A percentile compares a stretch with the other conserved stretches of the same genome.
phyloP scores from a whole-genome alignment of 1,284 basidiomycete genomes.

The Cryptococcus wingfieldii region DNA sequence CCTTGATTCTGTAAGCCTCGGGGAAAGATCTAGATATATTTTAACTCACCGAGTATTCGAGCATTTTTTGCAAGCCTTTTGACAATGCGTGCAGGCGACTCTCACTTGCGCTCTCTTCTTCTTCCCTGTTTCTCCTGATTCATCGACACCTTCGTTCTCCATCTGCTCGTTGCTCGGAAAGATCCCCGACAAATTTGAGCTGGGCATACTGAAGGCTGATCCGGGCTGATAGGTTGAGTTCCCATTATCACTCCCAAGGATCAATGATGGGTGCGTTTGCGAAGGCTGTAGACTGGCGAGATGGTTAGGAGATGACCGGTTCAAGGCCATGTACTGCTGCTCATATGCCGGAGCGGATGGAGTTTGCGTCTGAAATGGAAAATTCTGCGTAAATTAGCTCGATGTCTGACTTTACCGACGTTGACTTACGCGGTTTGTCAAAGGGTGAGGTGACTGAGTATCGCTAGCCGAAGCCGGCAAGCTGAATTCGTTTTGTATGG shows the following conservation, averaged over 20 bases:
- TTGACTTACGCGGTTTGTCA: neutral
- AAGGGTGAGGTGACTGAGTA: neutral
- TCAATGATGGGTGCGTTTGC: too few relatives aligned
- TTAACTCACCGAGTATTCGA: constrained; percentile 38
- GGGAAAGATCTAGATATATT: neutral
- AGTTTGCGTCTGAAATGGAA: too few relatives aligned
- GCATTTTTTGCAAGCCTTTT: constrained; percentile 47
- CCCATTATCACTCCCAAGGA: too few relatives aligned
- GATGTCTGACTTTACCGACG: neutral
- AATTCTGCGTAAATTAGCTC: too few relatives aligned
- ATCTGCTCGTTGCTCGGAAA: neutral
- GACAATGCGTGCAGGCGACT: constrained; percentile 44
- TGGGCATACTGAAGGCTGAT: too few relatives aligned
- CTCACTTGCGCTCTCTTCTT: constrained; percentile 40
- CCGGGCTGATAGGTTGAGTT: too few relatives aligned
- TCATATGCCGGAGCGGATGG: too few relatives aligned
- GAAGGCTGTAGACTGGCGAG: too few relatives aligned
- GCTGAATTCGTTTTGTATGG: constrained; percentile 6
- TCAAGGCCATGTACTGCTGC: too few relatives aligned
- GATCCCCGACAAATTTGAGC: neutral
- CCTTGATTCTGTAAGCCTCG: constrained; percentile 10
- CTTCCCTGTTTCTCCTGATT: constrained; percentile 4
- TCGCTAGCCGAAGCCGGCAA: neutral
- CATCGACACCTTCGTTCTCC: neutral
- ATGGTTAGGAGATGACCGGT: too few relatives aligned